Conservation (phyloP, 345 rosid species). For the Jatropha curcas region DNA sequence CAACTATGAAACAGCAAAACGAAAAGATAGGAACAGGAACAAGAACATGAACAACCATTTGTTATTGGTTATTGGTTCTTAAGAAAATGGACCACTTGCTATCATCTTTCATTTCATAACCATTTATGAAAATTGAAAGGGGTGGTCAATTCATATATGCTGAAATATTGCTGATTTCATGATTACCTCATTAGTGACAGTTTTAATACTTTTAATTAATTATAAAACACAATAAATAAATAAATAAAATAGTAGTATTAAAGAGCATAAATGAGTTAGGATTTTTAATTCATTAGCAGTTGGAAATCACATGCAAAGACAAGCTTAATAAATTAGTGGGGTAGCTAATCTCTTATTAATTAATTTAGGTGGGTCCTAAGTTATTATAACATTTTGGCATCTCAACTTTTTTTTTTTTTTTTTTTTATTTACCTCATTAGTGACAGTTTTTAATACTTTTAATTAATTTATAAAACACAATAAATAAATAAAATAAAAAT, state of each 20-base stretch:
- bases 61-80: too few relatives aligned
- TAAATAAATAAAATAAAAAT: not conserved
- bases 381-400: not conserved
- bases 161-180: constrained; percentile 39
- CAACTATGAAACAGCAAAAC: not conserved
- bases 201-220: not conserved
- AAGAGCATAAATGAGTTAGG: constrained; percentile 13
- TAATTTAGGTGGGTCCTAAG: not conserved
- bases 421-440: constrained; percentile 20
- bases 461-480: not conserved
- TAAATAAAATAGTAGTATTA: not conserved
- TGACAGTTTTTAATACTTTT: not conserved
- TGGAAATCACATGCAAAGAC: constrained; percentile 11
- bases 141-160: not conserved
- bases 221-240: not conserved
- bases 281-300: constrained; percentile 19
- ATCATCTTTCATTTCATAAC: too few relatives aligned
- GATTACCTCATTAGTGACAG: constrained; percentile 15
- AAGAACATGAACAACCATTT: not conserved
- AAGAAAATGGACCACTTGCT: not conserved
- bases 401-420: too few relatives aligned
- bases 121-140: too few relatives aligned
- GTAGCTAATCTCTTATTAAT: constrained; percentile 1
- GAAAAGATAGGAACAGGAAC: too few relatives aligned
- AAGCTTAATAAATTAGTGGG: constrained; percentile 18